phyloP scores from a whole-genome alignment of 768 basidiomycete genomes.

The Lentinula detonsa region DNA sequence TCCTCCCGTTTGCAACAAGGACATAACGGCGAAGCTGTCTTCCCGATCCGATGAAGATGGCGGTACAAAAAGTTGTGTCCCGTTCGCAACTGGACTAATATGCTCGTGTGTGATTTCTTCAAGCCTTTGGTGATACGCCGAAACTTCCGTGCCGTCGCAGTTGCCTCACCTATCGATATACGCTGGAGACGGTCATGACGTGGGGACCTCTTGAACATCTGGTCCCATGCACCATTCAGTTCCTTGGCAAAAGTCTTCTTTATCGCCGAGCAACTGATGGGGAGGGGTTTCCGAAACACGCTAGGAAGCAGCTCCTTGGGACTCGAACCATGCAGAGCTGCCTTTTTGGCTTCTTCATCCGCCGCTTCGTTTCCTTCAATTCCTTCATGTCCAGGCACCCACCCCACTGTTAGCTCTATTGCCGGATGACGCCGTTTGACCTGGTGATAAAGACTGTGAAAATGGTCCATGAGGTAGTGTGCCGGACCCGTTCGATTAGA shows the following conservation, averaged over 20 bases:
- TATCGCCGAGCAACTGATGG: background rate
- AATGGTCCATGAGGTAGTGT: background rate
- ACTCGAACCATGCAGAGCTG: background rate
- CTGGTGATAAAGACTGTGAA: background rate
- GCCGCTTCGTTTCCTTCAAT: background rate
- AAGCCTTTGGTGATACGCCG: background rate
- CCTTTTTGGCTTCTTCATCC: background rate
- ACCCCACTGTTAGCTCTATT: background rate
- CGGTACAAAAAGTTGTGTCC: slow-evolving; percentile 14
- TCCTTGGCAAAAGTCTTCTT: background rate
- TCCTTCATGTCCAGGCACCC: background rate
- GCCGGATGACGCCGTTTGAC: background rate
- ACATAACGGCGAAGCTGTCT: slow-evolving; percentile 12
- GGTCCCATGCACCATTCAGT: background rate
- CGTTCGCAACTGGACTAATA: slow-evolving; percentile 14
- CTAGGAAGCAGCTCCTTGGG: background rate
- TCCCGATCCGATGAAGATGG: slow-evolving; percentile 14
- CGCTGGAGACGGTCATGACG: background rate
- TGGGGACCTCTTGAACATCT: background rate
- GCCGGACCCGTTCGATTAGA: background rate
- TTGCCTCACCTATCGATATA: background rate
- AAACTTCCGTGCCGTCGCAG: background rate
- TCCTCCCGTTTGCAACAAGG: slow-evolving; percentile 8
- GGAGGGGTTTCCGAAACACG: background rate
- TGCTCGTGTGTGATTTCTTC: slow-evolving; percentile 1